Evolutionary conservation across 2,329 filamentous ascomycete species (phyloP).

Genomic region (Trichothecium sympodiale): DNA sequence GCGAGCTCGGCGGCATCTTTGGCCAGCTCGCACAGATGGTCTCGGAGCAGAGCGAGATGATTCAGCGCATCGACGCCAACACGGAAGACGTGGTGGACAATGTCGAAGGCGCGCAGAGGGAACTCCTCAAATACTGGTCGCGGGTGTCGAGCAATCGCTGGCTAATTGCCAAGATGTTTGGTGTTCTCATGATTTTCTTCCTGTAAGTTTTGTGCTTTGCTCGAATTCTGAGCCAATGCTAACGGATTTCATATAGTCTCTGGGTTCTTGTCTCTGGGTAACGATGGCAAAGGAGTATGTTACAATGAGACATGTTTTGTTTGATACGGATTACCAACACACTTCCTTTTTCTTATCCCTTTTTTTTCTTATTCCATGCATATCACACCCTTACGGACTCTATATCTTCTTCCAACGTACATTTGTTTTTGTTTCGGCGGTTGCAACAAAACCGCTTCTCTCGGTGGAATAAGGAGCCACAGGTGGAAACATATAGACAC

Average conservation of each 20-base stretch:
- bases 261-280: slow-evolving; percentile 25
- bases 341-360: slow-evolving; percentile 1
- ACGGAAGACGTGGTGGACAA: slow-evolving; percentile 98
- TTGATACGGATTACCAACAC: too few species aligned
- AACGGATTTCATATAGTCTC: slow-evolving; percentile 15
- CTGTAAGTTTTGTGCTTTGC: slow-evolving; percentile 38
- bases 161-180: slow-evolving; percentile 71
- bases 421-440: neutral
- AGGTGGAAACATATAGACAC: neutral
- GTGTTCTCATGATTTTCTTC: slow-evolving; percentile 92
- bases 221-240: slow-evolving; percentile 2
- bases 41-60: slow-evolving; percentile 93
- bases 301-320: slow-evolving; percentile 2
- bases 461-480: too few species aligned
- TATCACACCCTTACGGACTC: slow-evolving; percentile 3
- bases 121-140: slow-evolving; percentile 94
- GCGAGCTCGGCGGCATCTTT: slow-evolving; percentile 82
- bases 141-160: slow-evolving; percentile 90
- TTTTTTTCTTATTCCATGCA: slow-evolving; percentile 5
- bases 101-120: slow-evolving; percentile 89
- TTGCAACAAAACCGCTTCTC: neutral
- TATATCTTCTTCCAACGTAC: slow-evolving; percentile 4
- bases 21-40: slow-evolving; percentile 95
- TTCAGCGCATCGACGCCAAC: slow-evolving; percentile 92
- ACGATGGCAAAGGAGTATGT: too few species aligned